These are phyloP conservation scores for Capsicum baccatum DNA, from an alignment of 257 asterid genomes.

Conservation along the genomic window DNA sequence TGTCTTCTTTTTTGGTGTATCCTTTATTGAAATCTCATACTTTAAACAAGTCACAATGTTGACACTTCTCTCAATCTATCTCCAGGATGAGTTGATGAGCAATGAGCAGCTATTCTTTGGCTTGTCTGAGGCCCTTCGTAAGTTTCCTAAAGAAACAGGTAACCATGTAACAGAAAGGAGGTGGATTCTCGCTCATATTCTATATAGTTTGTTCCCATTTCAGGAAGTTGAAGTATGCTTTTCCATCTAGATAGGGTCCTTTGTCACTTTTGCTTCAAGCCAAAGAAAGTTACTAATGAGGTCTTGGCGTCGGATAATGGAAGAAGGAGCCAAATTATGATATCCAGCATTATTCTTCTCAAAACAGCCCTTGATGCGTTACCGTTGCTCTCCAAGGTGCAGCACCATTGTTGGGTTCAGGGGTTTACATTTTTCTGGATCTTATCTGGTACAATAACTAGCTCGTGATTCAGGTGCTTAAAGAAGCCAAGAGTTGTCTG, in stretches of 20 bases:
- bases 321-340: constrained; percentile 80
- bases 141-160: constrained; percentile 98
- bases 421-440: neutral
- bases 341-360: constrained; percentile 89
- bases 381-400: constrained; percentile 90
- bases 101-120: constrained; percentile 95
- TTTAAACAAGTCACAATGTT: neutral
- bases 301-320: constrained; percentile 72
- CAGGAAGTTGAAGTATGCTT: constrained; percentile 32
- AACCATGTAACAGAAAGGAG: constrained; percentile 31
- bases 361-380: constrained; percentile 94
- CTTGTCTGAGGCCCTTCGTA: constrained; percentile 96
- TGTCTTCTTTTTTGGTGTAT: neutral
- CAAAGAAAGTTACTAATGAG: constrained; percentile 78
- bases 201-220: constrained; percentile 32
- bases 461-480: constrained; percentile 65
- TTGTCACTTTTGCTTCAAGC: constrained; percentile 98
- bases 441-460: constrained; percentile 24
- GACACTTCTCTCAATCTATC: constrained; percentile 27
- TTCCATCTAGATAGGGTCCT: constrained; percentile 85
- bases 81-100: constrained; percentile 96
- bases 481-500: constrained; percentile 89
- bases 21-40: neutral
- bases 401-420: constrained; percentile 28
- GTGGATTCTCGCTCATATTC: constrained; percentile 26